Conservation (phyloP, 306 rosid species). For the Prunus armeniaca region DNA sequence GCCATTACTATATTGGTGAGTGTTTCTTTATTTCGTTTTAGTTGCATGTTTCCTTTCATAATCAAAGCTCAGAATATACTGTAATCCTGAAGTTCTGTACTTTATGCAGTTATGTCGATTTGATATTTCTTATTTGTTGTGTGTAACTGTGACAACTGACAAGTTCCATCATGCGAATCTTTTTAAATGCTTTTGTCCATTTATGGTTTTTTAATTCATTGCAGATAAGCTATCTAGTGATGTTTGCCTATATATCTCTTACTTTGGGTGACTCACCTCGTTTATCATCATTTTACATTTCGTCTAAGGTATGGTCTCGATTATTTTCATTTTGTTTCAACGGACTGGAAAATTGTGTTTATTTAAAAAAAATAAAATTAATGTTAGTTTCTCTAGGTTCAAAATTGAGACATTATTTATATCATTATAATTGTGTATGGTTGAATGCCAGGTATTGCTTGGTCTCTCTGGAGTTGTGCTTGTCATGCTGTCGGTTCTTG, state of each 20-base stretch:
- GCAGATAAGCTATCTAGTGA: conserved; percentile 98
- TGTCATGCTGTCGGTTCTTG: conserved; percentile 93
- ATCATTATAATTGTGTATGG: conserved; percentile 19
- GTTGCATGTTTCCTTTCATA: conserved; percentile 3
- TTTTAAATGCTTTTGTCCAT: conserved; percentile 15
- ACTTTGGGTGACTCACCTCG: conserved; percentile 86
- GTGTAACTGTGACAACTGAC: not conserved
- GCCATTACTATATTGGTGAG: conserved; percentile 87
- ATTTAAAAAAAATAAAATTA: not conserved
- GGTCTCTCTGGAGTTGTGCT: conserved; percentile 93
- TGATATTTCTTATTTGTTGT: not conserved
- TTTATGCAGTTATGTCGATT: not conserved
- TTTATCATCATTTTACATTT: conserved; percentile 65
- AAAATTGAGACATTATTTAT: conserved; percentile 4
- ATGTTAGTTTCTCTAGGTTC: conserved; percentile 4
- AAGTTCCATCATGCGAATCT: not conserved
- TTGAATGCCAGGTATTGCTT: conserved; percentile 71
- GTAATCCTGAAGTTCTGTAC: not conserved
- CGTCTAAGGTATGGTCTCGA: conserved; percentile 73
- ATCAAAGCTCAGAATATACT: not conserved
- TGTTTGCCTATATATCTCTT: conserved; percentile 97
- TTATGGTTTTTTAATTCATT: conserved; percentile 16
- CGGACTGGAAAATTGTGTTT: not conserved
- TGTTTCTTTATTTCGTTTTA: conserved; percentile 11
- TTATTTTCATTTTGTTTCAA: conserved; percentile 3